Percentiles rank a stretch among this genome's conserved stretches.
Evolutionary conservation across 257 asterid genomes (phyloP).

Genomic region (Solanum ossicruentum): DNA sequence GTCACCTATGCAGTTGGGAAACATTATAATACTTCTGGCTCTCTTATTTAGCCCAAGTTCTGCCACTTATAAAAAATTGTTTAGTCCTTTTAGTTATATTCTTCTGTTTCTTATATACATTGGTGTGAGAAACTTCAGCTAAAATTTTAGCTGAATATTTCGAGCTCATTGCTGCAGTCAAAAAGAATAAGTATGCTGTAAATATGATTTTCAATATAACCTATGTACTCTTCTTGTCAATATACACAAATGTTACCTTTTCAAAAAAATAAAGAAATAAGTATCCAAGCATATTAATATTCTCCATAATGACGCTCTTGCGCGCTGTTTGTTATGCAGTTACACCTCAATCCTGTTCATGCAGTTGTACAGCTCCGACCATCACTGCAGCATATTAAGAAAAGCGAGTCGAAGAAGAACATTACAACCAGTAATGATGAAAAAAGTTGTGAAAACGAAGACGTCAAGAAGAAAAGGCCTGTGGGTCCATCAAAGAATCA

Average conservation of each 20-base stretch:
- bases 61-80: neutral
- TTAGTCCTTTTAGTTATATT: neutral
- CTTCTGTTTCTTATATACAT: neutral
- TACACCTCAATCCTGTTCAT: slow-evolving; percentile 72
- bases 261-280: too few species aligned
- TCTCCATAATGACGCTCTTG: neutral
- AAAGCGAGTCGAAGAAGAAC: slow-evolving; percentile 26
- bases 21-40: neutral
- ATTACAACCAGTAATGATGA: slow-evolving; percentile 11
- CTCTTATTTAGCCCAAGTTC: neutral
- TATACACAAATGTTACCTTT: neutral
- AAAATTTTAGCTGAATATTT: neutral
- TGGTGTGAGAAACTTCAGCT: neutral
- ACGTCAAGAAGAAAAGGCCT: slow-evolving; percentile 27
- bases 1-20: neutral
- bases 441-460: slow-evolving; percentile 29
- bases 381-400: slow-evolving; percentile 38
- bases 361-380: slow-evolving; percentile 85
- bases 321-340: slow-evolving; percentile 42
- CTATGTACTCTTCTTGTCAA: neutral
- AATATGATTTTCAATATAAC: neutral
- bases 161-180: neutral
- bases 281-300: neutral
- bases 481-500: slow-evolving; percentile 32
- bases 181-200: neutral